These are phyloP conservation scores for Fonsecaea erecta DNA, from an alignment of 2,329 filamentous ascomycete species.

Conservation along the genomic window DNA sequence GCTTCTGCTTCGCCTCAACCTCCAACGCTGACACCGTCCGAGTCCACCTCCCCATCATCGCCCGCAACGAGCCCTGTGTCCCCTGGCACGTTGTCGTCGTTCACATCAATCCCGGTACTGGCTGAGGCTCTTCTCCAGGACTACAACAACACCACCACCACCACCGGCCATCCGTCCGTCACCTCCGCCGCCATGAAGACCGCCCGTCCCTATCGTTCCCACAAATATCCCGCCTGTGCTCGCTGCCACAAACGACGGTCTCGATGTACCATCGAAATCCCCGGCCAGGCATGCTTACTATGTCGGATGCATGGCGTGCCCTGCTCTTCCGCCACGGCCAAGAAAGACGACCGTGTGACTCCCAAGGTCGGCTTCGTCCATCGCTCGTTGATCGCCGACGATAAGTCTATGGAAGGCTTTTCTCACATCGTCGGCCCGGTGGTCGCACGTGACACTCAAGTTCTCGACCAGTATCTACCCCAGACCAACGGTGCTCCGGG, in stretches of 20 bases:
- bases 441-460: conserved; percentile 63
- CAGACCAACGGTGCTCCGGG: conserved; percentile 37
- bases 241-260: conserved; percentile 66
- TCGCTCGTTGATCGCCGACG: conserved; percentile 31
- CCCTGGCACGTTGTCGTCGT: not conserved
- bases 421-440: conserved; percentile 65
- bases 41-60: not conserved
- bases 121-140: conserved; percentile 3
- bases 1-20: not conserved
- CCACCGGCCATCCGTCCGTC: not conserved
- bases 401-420: conserved; percentile 26
- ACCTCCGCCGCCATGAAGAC: conserved; percentile 24
- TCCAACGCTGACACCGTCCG: not conserved
- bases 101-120: not conserved
- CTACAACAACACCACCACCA: not conserved
- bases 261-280: conserved; percentile 63
- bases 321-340: conserved; percentile 59
- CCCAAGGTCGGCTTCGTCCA: conserved; percentile 35
- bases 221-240: conserved; percentile 65
- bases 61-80: not conserved
- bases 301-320: conserved; percentile 64
- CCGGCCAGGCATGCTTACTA: conserved; percentile 59
- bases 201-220: conserved; percentile 63
- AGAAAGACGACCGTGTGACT: conserved; percentile 35
- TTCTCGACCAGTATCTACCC: conserved; percentile 64